Conservation (phyloP, 768 basidiomycete genomes). For the Tylopilus balloui region DNA sequence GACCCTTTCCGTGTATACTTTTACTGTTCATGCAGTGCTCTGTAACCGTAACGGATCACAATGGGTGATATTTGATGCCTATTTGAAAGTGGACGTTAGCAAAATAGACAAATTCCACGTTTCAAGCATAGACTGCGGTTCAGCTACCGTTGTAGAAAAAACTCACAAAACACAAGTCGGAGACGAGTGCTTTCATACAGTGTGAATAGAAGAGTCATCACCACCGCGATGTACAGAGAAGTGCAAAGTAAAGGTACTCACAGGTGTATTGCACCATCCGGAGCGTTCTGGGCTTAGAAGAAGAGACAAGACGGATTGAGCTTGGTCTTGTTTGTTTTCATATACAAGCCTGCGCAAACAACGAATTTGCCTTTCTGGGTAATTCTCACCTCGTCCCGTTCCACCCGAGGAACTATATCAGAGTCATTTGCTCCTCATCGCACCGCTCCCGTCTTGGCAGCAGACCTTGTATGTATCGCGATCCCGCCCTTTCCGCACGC, state of each 20-base stretch:
- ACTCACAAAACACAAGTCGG: constrained; percentile 46
- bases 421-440: neutral
- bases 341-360: constrained; percentile 15
- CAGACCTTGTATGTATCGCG: too few species aligned
- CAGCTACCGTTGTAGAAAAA: constrained; percentile 85
- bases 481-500: too few species aligned
- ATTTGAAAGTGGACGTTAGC: constrained; percentile 6
- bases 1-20: too few species aligned
- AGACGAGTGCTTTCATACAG: constrained; percentile 58
- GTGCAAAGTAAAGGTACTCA: constrained; percentile 16
- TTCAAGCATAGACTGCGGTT: constrained; percentile 32
- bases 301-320: neutral
- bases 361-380: too few species aligned
- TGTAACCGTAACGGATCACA: neutral
- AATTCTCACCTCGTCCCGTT: too few species aligned
- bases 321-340: constrained; percentile 24
- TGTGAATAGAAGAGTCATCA: constrained; percentile 71
- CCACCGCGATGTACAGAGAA: constrained; percentile 20
- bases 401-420: too few species aligned
- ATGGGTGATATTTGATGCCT: neutral
- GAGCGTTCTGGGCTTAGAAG: neutral
- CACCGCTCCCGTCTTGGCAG: too few species aligned
- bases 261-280: neutral
- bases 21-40: too few species aligned
- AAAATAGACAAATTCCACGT: neutral